These are phyloP conservation scores for Cenococcum geophilum DNA, from an alignment of 495 filamentous ascomycete species.

Conservation along the genomic window DNA sequence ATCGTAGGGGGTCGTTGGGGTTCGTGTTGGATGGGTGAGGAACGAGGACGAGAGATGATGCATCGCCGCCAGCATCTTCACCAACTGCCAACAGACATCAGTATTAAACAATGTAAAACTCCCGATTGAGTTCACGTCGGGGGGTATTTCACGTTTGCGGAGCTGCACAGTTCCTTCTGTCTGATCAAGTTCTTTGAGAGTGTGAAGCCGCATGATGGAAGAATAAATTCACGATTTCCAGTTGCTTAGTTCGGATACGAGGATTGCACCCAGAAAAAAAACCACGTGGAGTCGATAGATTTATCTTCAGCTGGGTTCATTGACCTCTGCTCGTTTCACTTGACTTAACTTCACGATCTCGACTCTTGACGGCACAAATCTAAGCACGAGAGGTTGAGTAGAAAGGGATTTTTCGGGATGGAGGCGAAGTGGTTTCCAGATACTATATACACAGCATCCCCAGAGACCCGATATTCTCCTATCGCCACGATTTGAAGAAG, in stretches of 20 bases:
- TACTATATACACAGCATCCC: neutral
- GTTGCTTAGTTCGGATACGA: slow-evolving; percentile 18
- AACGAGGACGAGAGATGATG: slow-evolving; percentile 16
- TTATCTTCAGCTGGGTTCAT: slow-evolving; percentile 19
- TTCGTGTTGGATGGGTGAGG: slow-evolving; percentile 32
- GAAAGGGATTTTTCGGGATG: neutral
- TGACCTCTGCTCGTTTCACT: neutral
- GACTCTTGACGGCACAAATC: too few species aligned
- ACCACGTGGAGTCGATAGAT: slow-evolving; percentile 13
- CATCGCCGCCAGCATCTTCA: neutral
- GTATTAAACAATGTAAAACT: neutral
- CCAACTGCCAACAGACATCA: slow-evolving; percentile 4
- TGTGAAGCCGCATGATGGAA: slow-evolving; percentile 22
- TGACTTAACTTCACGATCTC: too few species aligned
- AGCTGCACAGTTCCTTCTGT: slow-evolving; percentile 38
- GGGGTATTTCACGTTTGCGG: slow-evolving; percentile 13
- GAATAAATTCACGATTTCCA: neutral
- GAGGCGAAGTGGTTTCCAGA: neutral
- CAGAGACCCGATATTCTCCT: neutral
- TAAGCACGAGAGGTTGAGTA: neutral
- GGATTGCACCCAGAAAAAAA: slow-evolving; percentile 20
- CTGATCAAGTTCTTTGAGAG: slow-evolving; percentile 34
- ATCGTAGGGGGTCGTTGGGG: slow-evolving; percentile 33
- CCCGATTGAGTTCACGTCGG: neutral
- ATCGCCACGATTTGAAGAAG: neutral